Percentiles rank a stretch among this genome's conserved stretches.
Conservation (phyloP, 2,329 filamentous ascomycete genomes). For the Nannizziopsis barbatae region DNA sequence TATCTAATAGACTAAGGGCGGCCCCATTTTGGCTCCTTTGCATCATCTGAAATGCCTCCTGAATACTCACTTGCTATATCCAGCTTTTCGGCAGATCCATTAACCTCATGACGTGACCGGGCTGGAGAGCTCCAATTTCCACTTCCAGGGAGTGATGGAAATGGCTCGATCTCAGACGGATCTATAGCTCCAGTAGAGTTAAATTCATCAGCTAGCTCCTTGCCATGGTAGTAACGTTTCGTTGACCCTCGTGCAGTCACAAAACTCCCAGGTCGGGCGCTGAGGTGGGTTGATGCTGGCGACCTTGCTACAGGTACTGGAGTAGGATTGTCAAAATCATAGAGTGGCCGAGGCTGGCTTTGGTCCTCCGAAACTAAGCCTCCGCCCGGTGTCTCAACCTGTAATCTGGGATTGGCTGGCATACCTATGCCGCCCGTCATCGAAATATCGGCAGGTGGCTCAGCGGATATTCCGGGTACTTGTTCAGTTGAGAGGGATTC, state of each 20-base stretch:
- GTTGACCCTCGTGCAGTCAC: constrained; percentile 1
- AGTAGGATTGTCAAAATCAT: neutral
- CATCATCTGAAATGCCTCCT: constrained; percentile 9
- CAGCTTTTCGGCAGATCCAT: neutral
- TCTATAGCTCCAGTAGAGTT: constrained; percentile 4
- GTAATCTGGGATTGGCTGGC: neutral
- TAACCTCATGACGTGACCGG: neutral
- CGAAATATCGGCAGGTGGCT: too few species aligned
- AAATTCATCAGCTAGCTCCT: constrained; percentile 11
- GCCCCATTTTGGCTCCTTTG: neutral
- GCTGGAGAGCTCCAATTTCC: constrained; percentile 1
- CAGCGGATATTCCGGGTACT: neutral
- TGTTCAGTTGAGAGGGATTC: constrained; percentile 6
- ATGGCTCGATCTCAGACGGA: constrained; percentile 12
- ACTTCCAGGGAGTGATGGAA: constrained; percentile 8
- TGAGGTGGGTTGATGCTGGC: neutral
- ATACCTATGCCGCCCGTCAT: too few species aligned
- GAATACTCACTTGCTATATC: constrained; percentile 9
- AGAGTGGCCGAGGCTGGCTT: neutral
- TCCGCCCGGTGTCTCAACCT: neutral
- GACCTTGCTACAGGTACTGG: neutral
- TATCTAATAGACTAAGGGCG: neutral
- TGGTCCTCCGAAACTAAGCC: neutral
- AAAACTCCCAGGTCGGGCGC: neutral
- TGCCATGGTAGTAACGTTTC: neutral